These are phyloP conservation scores for Chimonanthus salicifolius DNA, from an alignment of 164 flowering plant species.

Conservation along the genomic window DNA sequence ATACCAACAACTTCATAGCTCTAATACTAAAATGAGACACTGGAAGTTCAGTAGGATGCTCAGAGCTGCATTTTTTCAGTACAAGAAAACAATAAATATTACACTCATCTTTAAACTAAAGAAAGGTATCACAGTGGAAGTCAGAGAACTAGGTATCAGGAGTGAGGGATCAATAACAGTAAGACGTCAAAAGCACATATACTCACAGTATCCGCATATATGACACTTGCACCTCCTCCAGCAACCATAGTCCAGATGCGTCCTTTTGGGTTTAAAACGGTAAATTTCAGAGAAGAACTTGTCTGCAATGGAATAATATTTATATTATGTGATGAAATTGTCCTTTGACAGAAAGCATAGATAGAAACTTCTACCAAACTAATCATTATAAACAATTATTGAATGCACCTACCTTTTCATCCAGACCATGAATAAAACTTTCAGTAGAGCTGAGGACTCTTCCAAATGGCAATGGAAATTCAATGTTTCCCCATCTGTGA, in stretches of 20 bases:
- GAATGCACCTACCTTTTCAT: constrained; percentile 61
- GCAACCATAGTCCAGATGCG: constrained; percentile 99
- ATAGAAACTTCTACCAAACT: constrained; percentile 4
- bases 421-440: constrained; percentile 64
- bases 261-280: constrained; percentile 87
- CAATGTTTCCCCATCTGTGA: constrained; percentile 76
- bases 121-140: neutral
- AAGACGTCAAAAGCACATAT: neutral
- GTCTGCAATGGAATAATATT: constrained; percentile 48
- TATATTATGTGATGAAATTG: neutral
- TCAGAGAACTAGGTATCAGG: neutral
- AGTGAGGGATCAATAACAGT: neutral
- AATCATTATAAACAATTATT: neutral
- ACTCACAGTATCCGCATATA: constrained; percentile 91
- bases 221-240: constrained; percentile 97
- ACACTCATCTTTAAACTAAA: neutral
- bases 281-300: constrained; percentile 88
- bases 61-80: neutral
- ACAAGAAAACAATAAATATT: neutral
- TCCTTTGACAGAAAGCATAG: neutral
- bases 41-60: neutral
- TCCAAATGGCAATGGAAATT: constrained; percentile 89
- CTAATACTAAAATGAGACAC: neutral
- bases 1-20: neutral
- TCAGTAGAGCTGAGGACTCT: constrained; percentile 83